Base-by-base conservation (phyloP, 1,284 basidiomycete species). In the Marasmius tenuissimus region DNA sequence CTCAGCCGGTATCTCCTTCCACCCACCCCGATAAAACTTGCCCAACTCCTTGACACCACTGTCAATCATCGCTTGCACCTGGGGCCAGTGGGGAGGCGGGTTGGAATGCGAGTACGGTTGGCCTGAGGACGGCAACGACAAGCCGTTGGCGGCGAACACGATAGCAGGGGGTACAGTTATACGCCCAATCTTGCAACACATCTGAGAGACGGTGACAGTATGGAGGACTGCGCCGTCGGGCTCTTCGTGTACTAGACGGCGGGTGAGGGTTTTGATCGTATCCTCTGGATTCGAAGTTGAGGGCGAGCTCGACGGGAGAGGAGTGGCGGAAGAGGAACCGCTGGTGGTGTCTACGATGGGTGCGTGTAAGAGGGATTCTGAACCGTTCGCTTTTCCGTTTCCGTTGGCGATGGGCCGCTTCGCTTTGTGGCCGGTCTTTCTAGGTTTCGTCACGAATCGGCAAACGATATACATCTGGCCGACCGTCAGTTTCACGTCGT, bases 101-200 rank as follows among this genome's bases (percentile, higher is more conserved):
- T 81, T 78, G 5, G 71, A 61, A 48, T 49, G 75, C 2, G 83
- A 83, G 67, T 82, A 83, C 6, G 65, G 49, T 54, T 52, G 18
- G 22, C 57, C 61, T 8, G 68, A 35, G 4, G 75, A 68, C 4
- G 78, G 75, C 14, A 65, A 72, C 35, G 76, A 76, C 68, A 86
- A 82, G 0, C 87, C 88, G 60, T 86, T 84, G 3, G 74, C 67
- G 0, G 82, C 86, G 35, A 88, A 70, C 9, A 83, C 80, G 60
- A 91, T 64, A 2, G 76, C 77, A 10, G 92, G 92, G 3, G 92
- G 92, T 57, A 93, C 81, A 11, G 91, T 93, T 63, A 93, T 85
- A 1, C 92, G 81, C 0, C 87, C 89, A 49, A 84, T 73, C 74
- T 94, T 94, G 83, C 88, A 92, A 69, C 89, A 91, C 58, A 86